Evolutionary conservation across 768 basidiomycete species (phyloP).

Genomic region (Pholiota molesta): DNA sequence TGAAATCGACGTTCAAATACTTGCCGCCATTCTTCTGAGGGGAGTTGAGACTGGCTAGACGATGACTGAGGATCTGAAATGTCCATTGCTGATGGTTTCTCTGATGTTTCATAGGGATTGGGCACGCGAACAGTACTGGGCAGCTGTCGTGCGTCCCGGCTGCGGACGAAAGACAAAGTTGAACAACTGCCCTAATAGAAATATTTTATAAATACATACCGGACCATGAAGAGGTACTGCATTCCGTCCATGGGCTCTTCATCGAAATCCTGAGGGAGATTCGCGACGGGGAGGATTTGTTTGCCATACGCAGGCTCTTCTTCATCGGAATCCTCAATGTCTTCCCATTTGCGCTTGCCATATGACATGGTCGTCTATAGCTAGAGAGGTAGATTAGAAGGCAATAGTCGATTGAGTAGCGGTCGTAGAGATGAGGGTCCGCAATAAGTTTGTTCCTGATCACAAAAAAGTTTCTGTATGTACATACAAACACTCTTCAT

Average conservation of each 20-base stretch:
- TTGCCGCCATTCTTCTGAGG: conserved; percentile 68
- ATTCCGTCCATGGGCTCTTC: conserved; percentile 70
- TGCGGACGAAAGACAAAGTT: conserved; percentile 28
- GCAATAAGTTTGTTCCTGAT: conserved; percentile 10
- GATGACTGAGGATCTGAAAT: conserved; percentile 12
- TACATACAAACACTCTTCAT: neutral
- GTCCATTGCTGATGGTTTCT: conserved; percentile 13
- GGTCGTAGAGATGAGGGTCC: neutral
- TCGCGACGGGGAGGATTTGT: conserved; percentile 82
- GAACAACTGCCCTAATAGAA: neutral
- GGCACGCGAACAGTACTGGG: conserved; percentile 65
- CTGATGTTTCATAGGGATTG: conserved; percentile 66
- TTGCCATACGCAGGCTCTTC: conserved; percentile 65
- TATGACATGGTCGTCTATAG: conserved; percentile 26
- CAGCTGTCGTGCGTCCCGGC: conserved; percentile 70
- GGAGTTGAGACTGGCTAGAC: conserved; percentile 43
- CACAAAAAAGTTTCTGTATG: neutral
- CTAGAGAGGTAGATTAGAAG: neutral
- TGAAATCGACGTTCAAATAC: conserved; percentile 60
- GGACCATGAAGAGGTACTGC: conserved; percentile 82
- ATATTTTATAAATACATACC: conserved; percentile 43
- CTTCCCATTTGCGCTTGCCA: conserved; percentile 59
- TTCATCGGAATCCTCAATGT: conserved; percentile 54
- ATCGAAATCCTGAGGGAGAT: conserved; percentile 70
- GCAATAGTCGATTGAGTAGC: neutral